A percentile compares a stretch with the other conserved stretches of the same genome.
Conservation (phyloP, 768 basidiomycete genomes). For the Naganishia vaughanmartiniae region DNA sequence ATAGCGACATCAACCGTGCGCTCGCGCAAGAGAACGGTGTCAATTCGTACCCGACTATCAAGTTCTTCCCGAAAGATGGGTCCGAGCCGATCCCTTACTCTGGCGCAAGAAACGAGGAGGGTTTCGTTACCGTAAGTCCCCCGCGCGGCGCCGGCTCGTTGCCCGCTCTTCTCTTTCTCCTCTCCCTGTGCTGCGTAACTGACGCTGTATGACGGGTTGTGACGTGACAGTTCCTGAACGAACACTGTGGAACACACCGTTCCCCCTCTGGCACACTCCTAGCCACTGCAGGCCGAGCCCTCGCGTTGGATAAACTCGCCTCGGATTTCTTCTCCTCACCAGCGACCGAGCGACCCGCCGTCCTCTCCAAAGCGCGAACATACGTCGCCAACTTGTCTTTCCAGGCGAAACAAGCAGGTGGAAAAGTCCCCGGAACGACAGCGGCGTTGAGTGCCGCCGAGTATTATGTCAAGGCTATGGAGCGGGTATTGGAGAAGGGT, state of each 20-base stretch:
- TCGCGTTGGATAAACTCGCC: constrained; percentile 74
- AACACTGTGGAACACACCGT: constrained; percentile 73
- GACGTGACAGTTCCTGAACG: constrained; percentile 44
- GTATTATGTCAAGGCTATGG: constrained; percentile 87
- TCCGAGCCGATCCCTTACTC: constrained; percentile 68
- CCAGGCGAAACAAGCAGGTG: constrained; percentile 7
- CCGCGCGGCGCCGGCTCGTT: too few relatives aligned
- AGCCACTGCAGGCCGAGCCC: constrained; percentile 71
- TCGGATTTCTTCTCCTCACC: constrained; percentile 68
- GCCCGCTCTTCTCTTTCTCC: too few relatives aligned
- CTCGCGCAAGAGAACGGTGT: constrained; percentile 72
- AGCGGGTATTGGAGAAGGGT: constrained; percentile 70
- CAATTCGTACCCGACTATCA: constrained; percentile 83
- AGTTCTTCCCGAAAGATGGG: constrained; percentile 74
- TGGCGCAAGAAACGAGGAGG: constrained; percentile 60
- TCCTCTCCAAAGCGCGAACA: constrained; percentile 64
- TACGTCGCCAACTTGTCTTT: constrained; percentile 36
- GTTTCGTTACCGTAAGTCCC: constrained; percentile 50
- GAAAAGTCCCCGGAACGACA: constrained; percentile 57
- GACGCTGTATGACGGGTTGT: neutral
- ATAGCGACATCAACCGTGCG: constrained; percentile 72
- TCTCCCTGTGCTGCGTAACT: too few relatives aligned
- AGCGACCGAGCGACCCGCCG: constrained; percentile 59
- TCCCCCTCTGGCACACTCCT: constrained; percentile 76
- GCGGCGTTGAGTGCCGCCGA: constrained; percentile 53